Conservation (phyloP, 768 basidiomycete genomes). For the Neoboletus magnificus region DNA sequence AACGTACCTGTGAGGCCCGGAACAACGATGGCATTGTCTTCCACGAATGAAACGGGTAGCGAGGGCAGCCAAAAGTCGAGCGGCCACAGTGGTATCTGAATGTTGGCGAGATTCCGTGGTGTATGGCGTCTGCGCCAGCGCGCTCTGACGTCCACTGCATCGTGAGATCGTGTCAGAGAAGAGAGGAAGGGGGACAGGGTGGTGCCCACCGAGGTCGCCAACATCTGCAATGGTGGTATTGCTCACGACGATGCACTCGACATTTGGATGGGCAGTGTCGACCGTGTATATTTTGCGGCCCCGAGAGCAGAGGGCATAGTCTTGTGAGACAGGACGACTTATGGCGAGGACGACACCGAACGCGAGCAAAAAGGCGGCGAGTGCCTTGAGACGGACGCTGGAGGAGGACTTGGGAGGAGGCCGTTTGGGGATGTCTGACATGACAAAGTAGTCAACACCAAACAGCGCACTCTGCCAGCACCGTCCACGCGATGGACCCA, state of each 20-base stretch:
- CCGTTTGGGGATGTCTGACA: neutral
- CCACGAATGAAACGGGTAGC: constrained; percentile 24
- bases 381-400: neutral
- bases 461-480: neutral
- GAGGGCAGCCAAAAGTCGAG: constrained; percentile 19
- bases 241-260: constrained; percentile 60
- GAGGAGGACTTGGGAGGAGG: neutral
- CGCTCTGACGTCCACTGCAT: constrained; percentile 21
- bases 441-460: too few species aligned
- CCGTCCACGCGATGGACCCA: constrained; percentile 19
- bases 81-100: constrained; percentile 25
- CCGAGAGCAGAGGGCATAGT: constrained; percentile 60
- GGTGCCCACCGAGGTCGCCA: constrained; percentile 46
- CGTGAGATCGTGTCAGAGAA: neutral
- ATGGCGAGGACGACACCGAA: constrained; percentile 4
- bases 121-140: constrained; percentile 21
- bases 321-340: neutral
- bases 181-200: neutral
- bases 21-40: constrained; percentile 48
- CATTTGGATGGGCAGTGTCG: constrained; percentile 46
- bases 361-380: constrained; percentile 7
- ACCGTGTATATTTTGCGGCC: constrained; percentile 66
- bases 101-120: neutral
- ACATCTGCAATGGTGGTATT: constrained; percentile 44
- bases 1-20: constrained; percentile 68